Conservation (phyloP, 345 rosid species). For the Arabis alpina region DNA sequence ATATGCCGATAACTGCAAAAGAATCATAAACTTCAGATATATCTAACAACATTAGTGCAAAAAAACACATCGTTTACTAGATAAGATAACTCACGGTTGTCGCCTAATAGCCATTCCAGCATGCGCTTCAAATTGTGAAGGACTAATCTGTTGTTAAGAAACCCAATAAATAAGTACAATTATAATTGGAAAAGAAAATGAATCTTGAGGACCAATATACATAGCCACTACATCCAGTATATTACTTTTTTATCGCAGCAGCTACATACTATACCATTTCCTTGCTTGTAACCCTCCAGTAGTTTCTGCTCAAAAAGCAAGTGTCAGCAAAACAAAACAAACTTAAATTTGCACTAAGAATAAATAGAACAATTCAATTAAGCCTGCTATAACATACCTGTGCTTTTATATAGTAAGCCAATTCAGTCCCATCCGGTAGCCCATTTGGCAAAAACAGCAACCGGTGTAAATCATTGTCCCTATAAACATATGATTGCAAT, state of each 20-base stretch:
- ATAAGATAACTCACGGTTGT: slow-evolving; percentile 84
- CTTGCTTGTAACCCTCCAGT: slow-evolving; percentile 78
- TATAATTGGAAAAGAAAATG: neutral
- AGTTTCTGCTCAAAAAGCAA: slow-evolving; percentile 50
- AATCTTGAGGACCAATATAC: neutral
- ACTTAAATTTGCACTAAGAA: slow-evolving; percentile 4
- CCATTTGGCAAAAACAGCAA: slow-evolving; percentile 86
- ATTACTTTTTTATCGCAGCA: slow-evolving; percentile 75
- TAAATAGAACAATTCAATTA: slow-evolving; percentile 2
- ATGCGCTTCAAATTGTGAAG: slow-evolving; percentile 96
- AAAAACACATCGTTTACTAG: slow-evolving; percentile 25
- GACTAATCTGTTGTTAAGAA: slow-evolving; percentile 66
- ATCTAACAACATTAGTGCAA: slow-evolving; percentile 12
- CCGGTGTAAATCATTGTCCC: slow-evolving; percentile 89
- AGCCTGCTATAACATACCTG: slow-evolving; percentile 51
- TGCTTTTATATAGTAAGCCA: slow-evolving; percentile 72
- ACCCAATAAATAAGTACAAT: neutral
- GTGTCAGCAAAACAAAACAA: slow-evolving; percentile 22
- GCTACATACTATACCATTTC: slow-evolving; percentile 75
- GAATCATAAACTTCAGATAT: slow-evolving; percentile 17
- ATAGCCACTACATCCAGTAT: slow-evolving; percentile 23
- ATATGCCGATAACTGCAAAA: slow-evolving; percentile 76
- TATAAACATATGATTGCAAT: slow-evolving; percentile 40
- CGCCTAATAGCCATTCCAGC: slow-evolving; percentile 96
- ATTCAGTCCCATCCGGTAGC: slow-evolving; percentile 82